A percentile compares a stretch with the other conserved stretches of the same genome.
phyloP scores from a whole-genome alignment of 2,329 filamentous ascomycete genomes.

The Paecilomyces sp. region DNA sequence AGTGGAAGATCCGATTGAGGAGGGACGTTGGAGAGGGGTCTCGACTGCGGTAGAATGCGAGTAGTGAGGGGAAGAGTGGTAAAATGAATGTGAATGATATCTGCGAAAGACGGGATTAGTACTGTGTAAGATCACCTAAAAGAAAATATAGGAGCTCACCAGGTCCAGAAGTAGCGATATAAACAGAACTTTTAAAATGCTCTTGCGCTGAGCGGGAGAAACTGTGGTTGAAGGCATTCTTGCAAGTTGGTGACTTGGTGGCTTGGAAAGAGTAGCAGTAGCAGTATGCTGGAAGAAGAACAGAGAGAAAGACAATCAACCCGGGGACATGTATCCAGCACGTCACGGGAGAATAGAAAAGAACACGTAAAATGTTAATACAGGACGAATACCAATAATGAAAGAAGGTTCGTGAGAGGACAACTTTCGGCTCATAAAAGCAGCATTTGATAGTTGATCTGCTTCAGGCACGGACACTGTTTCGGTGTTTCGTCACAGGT shows the following conservation, averaged over 20 bases:
- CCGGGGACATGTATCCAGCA: constrained; percentile 1
- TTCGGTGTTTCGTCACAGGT: background rate
- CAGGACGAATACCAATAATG: background rate
- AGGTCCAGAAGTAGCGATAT: constrained; percentile 83
- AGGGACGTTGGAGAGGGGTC: constrained; percentile 60
- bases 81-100: constrained; percentile 98
- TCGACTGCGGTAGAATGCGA: constrained; percentile 89
- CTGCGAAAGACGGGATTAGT: constrained; percentile 40
- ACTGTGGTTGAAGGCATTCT: constrained; percentile 33
- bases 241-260: background rate
- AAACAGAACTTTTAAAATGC: constrained; percentile 80
- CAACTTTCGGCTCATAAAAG: background rate
- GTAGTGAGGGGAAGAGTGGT: constrained; percentile 86
- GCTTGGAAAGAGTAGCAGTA: background rate
- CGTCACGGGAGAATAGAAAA: background rate
- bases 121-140: constrained; percentile 1
- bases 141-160: constrained; percentile 46
- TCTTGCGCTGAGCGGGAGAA: constrained; percentile 55
- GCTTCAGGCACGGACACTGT: background rate
- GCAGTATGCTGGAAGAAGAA: background rate
- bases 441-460: background rate
- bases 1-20: constrained; percentile 70
- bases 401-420: background rate
- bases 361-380: constrained; percentile 1
- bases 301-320: background rate